These are phyloP conservation scores for Colletotrichum lentis DNA, from an alignment of 2,329 filamentous ascomycete genomes.

Conservation along the genomic window DNA sequence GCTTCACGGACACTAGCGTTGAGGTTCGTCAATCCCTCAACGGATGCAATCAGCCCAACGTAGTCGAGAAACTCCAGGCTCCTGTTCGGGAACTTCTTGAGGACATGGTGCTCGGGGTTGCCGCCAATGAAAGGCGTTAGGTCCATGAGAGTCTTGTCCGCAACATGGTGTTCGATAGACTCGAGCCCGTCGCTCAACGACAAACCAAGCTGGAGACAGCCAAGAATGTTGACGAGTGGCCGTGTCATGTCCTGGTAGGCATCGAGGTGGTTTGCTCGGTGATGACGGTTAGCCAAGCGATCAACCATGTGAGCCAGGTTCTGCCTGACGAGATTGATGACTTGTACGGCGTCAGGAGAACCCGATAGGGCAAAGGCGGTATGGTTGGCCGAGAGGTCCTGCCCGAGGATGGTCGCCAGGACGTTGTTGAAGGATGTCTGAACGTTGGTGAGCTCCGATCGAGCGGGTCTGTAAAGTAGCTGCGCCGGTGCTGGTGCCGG, in stretches of 20 bases:
- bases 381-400: constrained; percentile 53
- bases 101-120: constrained; percentile 34
- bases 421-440: constrained; percentile 86
- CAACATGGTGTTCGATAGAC: constrained; percentile 5
- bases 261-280: constrained; percentile 74
- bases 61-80: constrained; percentile 61
- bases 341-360: constrained; percentile 49
- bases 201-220: constrained; percentile 79
- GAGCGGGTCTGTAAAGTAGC: constrained; percentile 74
- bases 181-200: constrained; percentile 63
- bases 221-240: constrained; percentile 80
- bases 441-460: constrained; percentile 73
- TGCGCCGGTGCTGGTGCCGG: constrained; percentile 69
- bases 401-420: constrained; percentile 68
- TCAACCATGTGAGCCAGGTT: constrained; percentile 74
- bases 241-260: constrained; percentile 86
- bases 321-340: constrained; percentile 60
- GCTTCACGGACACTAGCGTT: constrained; percentile 56
- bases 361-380: constrained; percentile 46
- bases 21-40: constrained; percentile 58
- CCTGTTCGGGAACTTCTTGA: constrained; percentile 42
- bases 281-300: constrained; percentile 70
- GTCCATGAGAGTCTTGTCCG: constrained; percentile 48
- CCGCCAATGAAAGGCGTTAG: constrained; percentile 67
- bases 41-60: constrained; percentile 53